Conservation (phyloP, 495 filamentous ascomycete genomes). For the Penicillium chermesinum region DNA sequence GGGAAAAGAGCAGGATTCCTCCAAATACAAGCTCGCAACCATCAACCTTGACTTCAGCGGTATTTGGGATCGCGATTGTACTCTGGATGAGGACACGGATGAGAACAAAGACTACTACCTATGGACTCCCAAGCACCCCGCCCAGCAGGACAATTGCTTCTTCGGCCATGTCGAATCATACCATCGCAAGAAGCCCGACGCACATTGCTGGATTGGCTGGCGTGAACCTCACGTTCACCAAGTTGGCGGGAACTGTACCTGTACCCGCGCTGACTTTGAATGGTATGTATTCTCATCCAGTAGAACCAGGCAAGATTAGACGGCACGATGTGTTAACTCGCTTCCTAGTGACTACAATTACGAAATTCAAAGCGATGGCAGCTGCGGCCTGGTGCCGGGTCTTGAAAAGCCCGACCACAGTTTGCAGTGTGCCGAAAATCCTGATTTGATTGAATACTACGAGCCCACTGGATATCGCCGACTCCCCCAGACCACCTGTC, state of each 20-base stretch:
- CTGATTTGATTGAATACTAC: slow-evolving; percentile 65
- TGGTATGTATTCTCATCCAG: slow-evolving; percentile 57
- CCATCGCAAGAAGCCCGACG: slow-evolving; percentile 72
- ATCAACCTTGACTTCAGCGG: slow-evolving; percentile 85
- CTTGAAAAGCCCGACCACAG: slow-evolving; percentile 60
- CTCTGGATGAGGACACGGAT: slow-evolving; percentile 57
- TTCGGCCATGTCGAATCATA: slow-evolving; percentile 91
- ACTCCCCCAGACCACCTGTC: slow-evolving; percentile 81
- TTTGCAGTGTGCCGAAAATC: slow-evolving; percentile 60
- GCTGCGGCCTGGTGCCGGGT: slow-evolving; percentile 70
- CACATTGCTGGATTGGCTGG: slow-evolving; percentile 77
- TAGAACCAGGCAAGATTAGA: background rate
- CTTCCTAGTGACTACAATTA: slow-evolving; percentile 83
- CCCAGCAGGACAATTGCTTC: slow-evolving; percentile 69
- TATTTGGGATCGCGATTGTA: slow-evolving; percentile 63
- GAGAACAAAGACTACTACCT: slow-evolving; percentile 72
- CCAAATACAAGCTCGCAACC: slow-evolving; percentile 50
- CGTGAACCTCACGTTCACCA: slow-evolving; percentile 57
- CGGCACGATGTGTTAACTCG: slow-evolving; percentile 15
- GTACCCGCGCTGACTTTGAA: slow-evolving; percentile 82
- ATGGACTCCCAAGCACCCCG: slow-evolving; percentile 79
- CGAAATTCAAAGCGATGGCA: slow-evolving; percentile 66
- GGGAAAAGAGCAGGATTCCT: slow-evolving; percentile 49
- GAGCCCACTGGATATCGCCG: slow-evolving; percentile 84
- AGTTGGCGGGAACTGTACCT: slow-evolving; percentile 69